Evolutionary conservation across 2,329 filamentous ascomycete genomes (phyloP).

Genomic region (Sporothrix phasma): DNA sequence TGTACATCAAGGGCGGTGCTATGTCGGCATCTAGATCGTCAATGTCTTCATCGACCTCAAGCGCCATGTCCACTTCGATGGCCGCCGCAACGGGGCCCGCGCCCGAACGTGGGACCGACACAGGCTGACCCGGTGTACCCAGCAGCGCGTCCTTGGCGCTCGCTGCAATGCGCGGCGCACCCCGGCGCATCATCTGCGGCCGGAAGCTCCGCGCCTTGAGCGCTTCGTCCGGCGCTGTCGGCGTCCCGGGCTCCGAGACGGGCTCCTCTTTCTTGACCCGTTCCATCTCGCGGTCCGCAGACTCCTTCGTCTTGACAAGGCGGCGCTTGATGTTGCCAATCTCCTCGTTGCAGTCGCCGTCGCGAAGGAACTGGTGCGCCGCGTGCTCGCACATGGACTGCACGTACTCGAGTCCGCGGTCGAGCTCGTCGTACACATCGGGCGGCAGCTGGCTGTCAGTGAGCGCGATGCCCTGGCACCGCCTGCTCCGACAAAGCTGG

Average conservation of each 20-base stretch:
- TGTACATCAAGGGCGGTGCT: constrained; percentile 34
- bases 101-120: neutral
- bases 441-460: constrained; percentile 22
- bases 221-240: constrained; percentile 29
- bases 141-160: constrained; percentile 16
- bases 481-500: neutral
- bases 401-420: constrained; percentile 68
- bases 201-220: constrained; percentile 40
- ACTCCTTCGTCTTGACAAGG: constrained; percentile 52
- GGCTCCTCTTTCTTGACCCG: constrained; percentile 45
- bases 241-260: constrained; percentile 36
- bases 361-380: constrained; percentile 80
- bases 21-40: constrained; percentile 28
- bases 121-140: neutral
- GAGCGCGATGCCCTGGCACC: neutral
- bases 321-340: constrained; percentile 58
- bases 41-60: constrained; percentile 35
- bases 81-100: neutral
- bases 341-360: constrained; percentile 74
- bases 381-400: constrained; percentile 77
- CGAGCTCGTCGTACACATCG: constrained; percentile 61
- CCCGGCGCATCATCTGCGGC: constrained; percentile 44
- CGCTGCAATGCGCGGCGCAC: constrained; percentile 25
- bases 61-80: neutral
- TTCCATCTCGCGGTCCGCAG: constrained; percentile 50